These are phyloP conservation scores for Syzygium oleosum DNA, from an alignment of 345 rosid genomes.

Conservation along the genomic window DNA sequence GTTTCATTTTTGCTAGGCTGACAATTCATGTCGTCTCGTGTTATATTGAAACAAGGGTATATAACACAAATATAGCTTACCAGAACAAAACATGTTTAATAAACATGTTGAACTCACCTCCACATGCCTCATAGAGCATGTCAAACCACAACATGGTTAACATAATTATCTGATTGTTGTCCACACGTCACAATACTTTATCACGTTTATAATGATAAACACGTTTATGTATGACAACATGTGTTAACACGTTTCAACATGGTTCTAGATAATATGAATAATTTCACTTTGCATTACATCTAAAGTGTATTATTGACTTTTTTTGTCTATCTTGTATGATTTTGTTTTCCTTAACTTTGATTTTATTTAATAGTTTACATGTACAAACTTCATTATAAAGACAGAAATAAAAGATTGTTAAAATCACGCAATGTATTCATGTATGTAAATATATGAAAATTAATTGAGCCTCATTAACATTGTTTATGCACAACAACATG, in stretches of 20 bases:
- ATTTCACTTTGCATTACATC: neutral
- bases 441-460: neutral
- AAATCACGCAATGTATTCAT: neutral
- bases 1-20: neutral
- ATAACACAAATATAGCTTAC: neutral
- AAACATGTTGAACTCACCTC: neutral
- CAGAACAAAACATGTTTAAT: neutral
- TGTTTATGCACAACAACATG: neutral
- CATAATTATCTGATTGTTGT: neutral
- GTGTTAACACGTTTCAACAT: neutral
- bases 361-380: neutral
- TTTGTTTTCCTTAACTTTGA: neutral
- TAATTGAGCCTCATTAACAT: neutral
- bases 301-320: neutral
- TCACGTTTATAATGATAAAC: neutral
- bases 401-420: neutral
- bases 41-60: neutral
- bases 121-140: neutral
- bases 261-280: neutral
- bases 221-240: neutral
- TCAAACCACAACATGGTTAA: neutral
- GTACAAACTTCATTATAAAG: neutral
- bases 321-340: neutral
- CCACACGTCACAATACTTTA: neutral
- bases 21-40: neutral